phyloP scores from a whole-genome alignment of 2,329 filamentous ascomycete species.

The Cercospora citrullina region DNA sequence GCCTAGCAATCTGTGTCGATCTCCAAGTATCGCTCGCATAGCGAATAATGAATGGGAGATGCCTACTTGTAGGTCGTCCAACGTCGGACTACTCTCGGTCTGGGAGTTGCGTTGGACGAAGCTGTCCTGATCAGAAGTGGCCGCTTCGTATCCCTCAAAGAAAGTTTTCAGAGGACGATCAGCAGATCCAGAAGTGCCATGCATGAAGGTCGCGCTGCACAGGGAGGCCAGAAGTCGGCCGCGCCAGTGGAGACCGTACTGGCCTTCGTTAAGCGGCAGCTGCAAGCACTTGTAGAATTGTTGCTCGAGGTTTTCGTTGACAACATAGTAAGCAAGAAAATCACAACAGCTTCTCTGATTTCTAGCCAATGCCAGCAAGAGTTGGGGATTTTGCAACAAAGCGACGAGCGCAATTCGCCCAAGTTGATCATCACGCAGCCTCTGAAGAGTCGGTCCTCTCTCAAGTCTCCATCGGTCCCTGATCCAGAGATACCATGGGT shows the following conservation, averaged over 20 bases:
- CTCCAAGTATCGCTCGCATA: neutral
- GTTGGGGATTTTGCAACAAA: neutral
- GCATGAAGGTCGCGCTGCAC: neutral
- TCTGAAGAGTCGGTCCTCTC: neutral
- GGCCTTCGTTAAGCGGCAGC: neutral
- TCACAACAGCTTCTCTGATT: neutral
- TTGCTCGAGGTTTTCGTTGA: neutral
- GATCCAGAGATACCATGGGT: neutral
- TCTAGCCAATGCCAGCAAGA: neutral
- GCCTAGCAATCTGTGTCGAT: neutral
- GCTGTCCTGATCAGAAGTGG: neutral
- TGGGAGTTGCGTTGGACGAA: neutral
- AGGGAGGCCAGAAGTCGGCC: neutral
- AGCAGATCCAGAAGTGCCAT: neutral
- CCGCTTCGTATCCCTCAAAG: neutral
- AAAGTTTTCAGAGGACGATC: neutral
- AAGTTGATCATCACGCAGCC: neutral
- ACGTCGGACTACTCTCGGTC: neutral
- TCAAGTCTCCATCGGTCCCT: neutral
- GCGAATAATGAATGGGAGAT: neutral
- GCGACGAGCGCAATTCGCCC: neutral
- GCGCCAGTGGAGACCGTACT: neutral
- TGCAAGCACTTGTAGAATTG: neutral
- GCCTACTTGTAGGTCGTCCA: neutral
- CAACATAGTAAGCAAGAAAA: neutral